Base-by-base conservation (phyloP, 176 grass and related monocot genomes). In the Olyra latifolia region DNA sequence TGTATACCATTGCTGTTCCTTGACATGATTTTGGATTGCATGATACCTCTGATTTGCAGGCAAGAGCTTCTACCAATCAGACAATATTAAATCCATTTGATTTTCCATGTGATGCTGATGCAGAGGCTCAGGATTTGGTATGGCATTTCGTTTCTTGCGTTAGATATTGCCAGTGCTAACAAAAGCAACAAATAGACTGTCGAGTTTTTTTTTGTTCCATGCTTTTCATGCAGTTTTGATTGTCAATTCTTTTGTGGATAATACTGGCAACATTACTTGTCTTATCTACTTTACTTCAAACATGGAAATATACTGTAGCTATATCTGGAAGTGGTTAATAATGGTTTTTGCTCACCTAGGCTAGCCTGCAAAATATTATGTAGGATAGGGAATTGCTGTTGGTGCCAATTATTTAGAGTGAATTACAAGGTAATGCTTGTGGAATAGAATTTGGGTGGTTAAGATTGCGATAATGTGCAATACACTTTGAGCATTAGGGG, bases 81-180 rank as follows among this genome's bases (percentile, higher is more conserved):
- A 66, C 74, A 53, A 45, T 87, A 71, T 78, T 75, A 76, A 98
- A 98, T 87, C 90, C 92, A 75, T 98, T 98, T 80, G 88, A 91
- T 78, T 60, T 91, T 77, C 85, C 92, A 55, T 88, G 82, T 91
- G 85, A 82, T 32, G 62, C 72, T 54, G 80, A 89, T 56, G 65
- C n/a, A 10, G 80, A 80, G 74, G 66, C 80, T 81, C 77, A 72
- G 66, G 43, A 74, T 89, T 62, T 78, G 90, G 95, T 94, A 94
- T 83, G 62, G 6, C 4, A 30, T 73, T 65, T 54, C 55, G 5
- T 84, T 75, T 52, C 42, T 69, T 78, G 8, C 22, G 43, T 56
- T 79, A 52, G 19, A 49, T 79, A 17, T 70, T 7, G 15, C 10
- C 15, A 20, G 4, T 82, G 56, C 44, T 73, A 53, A 47, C 52